phyloP scores from a whole-genome alignment of 768 basidiomycete species.

The Boletus barrowsii region DNA sequence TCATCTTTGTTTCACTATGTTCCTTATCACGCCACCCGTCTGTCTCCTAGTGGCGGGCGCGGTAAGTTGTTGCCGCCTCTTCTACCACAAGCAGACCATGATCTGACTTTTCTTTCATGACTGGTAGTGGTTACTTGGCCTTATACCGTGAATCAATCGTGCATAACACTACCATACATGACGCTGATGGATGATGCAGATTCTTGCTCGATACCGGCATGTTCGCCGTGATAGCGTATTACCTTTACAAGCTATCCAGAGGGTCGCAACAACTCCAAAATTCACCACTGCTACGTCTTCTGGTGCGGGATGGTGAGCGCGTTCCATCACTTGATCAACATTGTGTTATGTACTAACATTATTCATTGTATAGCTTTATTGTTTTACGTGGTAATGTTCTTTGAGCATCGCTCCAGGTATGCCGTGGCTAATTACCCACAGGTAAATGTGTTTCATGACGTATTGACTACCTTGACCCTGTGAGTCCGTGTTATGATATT shows the following conservation, averaged over 20 bases:
- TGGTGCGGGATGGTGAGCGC: conserved; percentile 3
- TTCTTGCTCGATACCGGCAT: not conserved
- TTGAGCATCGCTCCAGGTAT: not conserved
- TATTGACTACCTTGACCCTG: not conserved
- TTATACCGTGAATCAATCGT: not conserved
- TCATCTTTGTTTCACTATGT: not conserved
- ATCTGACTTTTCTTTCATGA: not conserved
- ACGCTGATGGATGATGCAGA: not conserved
- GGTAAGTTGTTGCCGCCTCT: not conserved
- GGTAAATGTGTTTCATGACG: not conserved
- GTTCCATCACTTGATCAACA: not conserved
- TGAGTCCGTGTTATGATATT: not conserved
- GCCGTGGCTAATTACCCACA: not conserved
- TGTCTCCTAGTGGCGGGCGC: not conserved
- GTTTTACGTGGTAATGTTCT: conserved; percentile 1
- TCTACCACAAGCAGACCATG: not conserved
- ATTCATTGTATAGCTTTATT: not conserved
- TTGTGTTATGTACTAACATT: not conserved
- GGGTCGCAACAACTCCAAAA: not conserved
- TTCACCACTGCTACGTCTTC: not conserved
- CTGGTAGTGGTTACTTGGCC: not conserved
- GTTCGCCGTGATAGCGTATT: not conserved
- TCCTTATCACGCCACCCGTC: not conserved
- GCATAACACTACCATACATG: too few species aligned
- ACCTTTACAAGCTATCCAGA: not conserved